Base-by-base conservation (phyloP, 352 stramenopile genomes). In the Phytophthora pseudosyringae region DNA sequence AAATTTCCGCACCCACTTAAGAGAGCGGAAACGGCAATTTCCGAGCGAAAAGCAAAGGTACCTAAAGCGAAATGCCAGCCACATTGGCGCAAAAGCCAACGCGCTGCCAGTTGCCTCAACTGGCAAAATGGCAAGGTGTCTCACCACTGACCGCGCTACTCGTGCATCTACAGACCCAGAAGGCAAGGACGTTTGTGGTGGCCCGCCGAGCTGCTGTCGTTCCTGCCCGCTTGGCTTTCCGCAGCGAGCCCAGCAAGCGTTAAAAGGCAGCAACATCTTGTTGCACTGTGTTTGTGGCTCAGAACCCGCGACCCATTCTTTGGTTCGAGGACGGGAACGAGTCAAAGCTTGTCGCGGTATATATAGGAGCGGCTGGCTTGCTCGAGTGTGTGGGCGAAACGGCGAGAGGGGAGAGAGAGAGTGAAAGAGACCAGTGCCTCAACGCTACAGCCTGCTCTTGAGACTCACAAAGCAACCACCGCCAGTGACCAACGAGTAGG, bases 401-500 rank as follows among this genome's bases (percentile, higher is more conserved):
- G 64, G 57, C 57, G 43, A 61, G 16, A 38, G 49, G 47, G 54
- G 45, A 57, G 43, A 57, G 46, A 69, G 63, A 52, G 43, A 56
- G 57, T 50, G 53, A 61, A 45, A 73, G 48, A 73, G 59, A 71
- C 54, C 50, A 55, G 29, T 53, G 49, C 56, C 43, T 45, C 43
- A 71, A 59, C 45, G 39, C 49, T 64, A 26, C 32, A 61, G n/a
- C 16, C 26, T 41, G 38, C 28, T 28, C 31, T 21, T 21, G 21
- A 41, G 47, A 18, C 29, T 57, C 59, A 60, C 40, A 58, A 58
- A 59, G 31, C 49, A 61, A 67, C 50, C 48, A 54, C 25, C 10
- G 26, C 56, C 47, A 61, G 45, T 67, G 49, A 64, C 36, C 56
- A 62, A 76, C 66, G 53, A 75, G 61, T 70, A 76, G 61, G 66